Evolutionary conservation across 2,329 filamentous ascomycete species (phyloP).

Genomic region (Trichoderma simmonsii): DNA sequence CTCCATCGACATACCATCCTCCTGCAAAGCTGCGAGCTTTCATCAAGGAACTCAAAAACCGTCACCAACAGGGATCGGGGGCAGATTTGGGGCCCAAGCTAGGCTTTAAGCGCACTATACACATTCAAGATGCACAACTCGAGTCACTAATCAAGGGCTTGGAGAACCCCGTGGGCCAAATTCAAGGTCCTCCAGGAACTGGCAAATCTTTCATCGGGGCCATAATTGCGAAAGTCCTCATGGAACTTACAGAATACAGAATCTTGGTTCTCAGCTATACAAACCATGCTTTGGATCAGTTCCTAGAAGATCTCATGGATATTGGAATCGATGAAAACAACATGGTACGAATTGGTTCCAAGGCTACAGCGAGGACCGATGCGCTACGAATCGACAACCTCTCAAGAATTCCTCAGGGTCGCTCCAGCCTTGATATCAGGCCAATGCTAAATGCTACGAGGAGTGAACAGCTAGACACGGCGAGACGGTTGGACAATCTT

Average conservation of each 20-base stretch:
- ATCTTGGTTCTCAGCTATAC: conserved; percentile 67
- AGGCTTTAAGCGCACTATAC: conserved; percentile 27
- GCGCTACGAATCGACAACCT: conserved; percentile 46
- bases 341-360: conserved; percentile 64
- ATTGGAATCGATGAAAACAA: conserved; percentile 48
- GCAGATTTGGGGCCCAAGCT: conserved; percentile 21
- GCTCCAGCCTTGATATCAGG: not conserved
- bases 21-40: conserved; percentile 15
- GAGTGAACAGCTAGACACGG: not conserved
- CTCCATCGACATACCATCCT: conserved; percentile 15
- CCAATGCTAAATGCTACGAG: not conserved
- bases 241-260: conserved; percentile 45
- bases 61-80: not conserved
- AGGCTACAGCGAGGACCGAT: conserved; percentile 49
- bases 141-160: conserved; percentile 55
- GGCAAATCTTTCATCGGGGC: conserved; percentile 75
- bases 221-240: conserved; percentile 54
- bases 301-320: conserved; percentile 60
- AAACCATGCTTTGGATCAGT: conserved; percentile 55
- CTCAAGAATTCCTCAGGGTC: not conserved
- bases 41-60: not conserved
- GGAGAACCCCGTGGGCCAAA: conserved; percentile 52
- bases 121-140: conserved; percentile 45
- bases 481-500: not conserved
- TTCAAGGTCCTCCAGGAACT: conserved; percentile 73